phyloP scores from a whole-genome alignment of 1,284 basidiomycete species.

The Tilletia walkeri region DNA sequence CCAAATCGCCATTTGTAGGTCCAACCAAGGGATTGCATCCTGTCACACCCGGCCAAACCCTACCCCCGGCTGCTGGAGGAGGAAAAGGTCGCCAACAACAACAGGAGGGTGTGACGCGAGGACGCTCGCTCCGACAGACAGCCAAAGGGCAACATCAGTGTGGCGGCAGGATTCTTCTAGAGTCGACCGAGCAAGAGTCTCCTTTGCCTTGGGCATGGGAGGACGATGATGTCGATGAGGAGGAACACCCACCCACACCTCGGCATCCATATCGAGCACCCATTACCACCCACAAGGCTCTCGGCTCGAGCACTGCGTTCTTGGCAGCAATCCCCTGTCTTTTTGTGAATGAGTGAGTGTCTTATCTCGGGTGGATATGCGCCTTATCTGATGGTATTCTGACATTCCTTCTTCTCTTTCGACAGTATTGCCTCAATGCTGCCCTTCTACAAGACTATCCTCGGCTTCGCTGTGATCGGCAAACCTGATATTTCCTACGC shows the following conservation, averaged over 20 bases:
- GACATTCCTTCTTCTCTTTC: no score
- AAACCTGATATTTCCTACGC: slow-evolving; percentile 16
- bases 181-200: neutral
- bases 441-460: slow-evolving; percentile 17
- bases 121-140: neutral
- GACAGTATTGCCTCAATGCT: slow-evolving; percentile 8
- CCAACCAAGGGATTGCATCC: neutral
- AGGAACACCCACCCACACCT: slow-evolving; percentile 8
- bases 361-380: no score
- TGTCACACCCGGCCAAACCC: neutral
- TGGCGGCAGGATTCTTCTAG: no score
- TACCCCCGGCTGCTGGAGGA: neutral
- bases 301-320: slow-evolving; percentile 10
- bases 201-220: slow-evolving; percentile 15
- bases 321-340: slow-evolving; percentile 15
- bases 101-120: neutral
- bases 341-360: neutral
- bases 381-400: no score
- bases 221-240: slow-evolving; percentile 13
- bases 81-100: neutral
- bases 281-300: slow-evolving; percentile 10
- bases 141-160: neutral
- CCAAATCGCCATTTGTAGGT: slow-evolving; percentile 2
- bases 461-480: slow-evolving; percentile 18
- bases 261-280: neutral